Conservation (phyloP, 257 asterid species). For the Prunella vulgaris region DNA sequence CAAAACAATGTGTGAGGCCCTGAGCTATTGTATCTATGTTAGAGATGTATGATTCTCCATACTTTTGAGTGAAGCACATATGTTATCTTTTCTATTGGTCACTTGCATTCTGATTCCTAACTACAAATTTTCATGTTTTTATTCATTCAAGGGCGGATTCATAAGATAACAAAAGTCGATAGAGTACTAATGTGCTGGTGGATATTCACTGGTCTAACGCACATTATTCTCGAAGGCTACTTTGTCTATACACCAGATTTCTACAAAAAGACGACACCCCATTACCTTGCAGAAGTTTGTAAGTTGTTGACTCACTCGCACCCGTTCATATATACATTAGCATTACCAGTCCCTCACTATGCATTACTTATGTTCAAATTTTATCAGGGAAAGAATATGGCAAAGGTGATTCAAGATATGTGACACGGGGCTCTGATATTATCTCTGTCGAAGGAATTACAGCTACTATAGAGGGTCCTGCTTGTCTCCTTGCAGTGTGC, state of each 20-base stretch:
- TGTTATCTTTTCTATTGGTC: not conserved
- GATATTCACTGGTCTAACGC: constrained; percentile 91
- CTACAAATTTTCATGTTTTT: not conserved
- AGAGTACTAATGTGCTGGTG: constrained; percentile 95
- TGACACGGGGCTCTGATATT: constrained; percentile 60
- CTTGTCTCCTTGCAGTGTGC: constrained; percentile 71
- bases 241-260: constrained; percentile 77
- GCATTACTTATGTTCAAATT: not conserved
- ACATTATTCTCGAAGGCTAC: constrained; percentile 81
- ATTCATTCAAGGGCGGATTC: constrained; percentile 46
- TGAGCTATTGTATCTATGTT: not conserved
- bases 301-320: constrained; percentile 31
- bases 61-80: not conserved
- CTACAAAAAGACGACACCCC: constrained; percentile 56
- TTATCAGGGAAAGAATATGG: constrained; percentile 94
- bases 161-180: constrained; percentile 57
- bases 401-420: constrained; percentile 96
- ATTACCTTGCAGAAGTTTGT: constrained; percentile 92
- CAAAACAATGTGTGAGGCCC: not conserved
- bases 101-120: not conserved
- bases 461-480: constrained; percentile 77
- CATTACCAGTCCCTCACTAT: not conserved
- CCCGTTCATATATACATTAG: not conserved
- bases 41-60: not conserved
- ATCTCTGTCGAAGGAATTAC: constrained; percentile 82